Base-by-base conservation (phyloP, 2,329 filamentous ascomycete species). In the Fusarium ramigenum region DNA sequence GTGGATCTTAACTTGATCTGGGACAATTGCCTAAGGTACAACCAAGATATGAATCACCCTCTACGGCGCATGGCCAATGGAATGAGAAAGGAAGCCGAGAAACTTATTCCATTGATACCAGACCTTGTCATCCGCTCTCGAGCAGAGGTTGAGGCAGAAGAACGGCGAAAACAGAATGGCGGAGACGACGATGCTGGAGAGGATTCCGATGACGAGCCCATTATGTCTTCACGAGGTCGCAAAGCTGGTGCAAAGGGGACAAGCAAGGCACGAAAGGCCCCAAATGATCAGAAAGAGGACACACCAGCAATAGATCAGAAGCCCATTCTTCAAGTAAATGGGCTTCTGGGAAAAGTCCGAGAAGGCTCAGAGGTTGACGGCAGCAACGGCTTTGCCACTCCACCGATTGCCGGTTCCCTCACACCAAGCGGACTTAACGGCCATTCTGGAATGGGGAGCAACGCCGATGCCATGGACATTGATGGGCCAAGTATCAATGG, bases 81-180 rank as follows among this genome's bases (percentile, higher is more conserved):
- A 73, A 98, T 99, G 96, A 91, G 95, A 75, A 98, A 96, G 80
- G 95, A 98, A 83, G 97, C 96, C 2, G 96, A 98, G 83, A 98
- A 98, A 82, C 89, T 99, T 46, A 95, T 97, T 19, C 95, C 95
- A 10, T 85, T 98, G 44, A 99, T 99, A 70, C 96, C 96, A 1
- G 96, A 99, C 74, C 93, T 99, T 74, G 89, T 92, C 30, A 94
- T 99, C 72, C 90, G 95, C 73, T 94, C 97, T 73, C 92, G 96
- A 70, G 96, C 95, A 23, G 96, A 98, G 80, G 95, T 98, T 11
- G 96, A 99, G 83, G 93, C 93, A 21, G 93, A 96, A 76, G 91
- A 93, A 82, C 90, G 96, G 60, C 89, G 95, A 70, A 93, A 96
- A 80, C 94, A 97, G 77, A 93, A 95, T 70, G 95, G 96, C 57